phyloP scores from a whole-genome alignment of 805 yeast species.

The Sugiyamaella boreocaroliniensis region DNA sequence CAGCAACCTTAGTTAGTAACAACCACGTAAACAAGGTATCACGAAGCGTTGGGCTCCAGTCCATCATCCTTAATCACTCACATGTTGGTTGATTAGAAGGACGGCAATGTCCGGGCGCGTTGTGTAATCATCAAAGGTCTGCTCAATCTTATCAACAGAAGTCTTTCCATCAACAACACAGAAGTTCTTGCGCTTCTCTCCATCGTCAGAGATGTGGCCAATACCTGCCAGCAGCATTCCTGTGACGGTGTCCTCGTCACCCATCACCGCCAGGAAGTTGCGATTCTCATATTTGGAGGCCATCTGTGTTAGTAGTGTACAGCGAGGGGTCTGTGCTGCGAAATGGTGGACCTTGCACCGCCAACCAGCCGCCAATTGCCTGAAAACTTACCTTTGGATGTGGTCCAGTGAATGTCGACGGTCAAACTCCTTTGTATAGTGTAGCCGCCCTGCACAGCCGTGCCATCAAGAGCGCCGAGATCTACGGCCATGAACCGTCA shows the following conservation, averaged over 20 bases:
- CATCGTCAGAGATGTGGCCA: conserved; percentile 63
- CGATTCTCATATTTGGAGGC: conserved; percentile 51
- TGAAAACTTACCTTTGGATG: background rate
- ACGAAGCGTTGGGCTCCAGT: too few species aligned
- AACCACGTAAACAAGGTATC: background rate
- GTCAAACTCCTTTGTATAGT: background rate
- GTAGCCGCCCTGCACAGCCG: background rate
- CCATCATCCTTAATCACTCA: conserved; percentile 18
- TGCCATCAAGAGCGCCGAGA: background rate
- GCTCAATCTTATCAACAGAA: conserved; percentile 63
- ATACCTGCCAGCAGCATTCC: conserved; percentile 93
- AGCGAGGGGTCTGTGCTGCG: background rate
- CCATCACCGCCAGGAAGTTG: conserved; percentile 83
- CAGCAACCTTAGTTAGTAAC: conserved; percentile 50
- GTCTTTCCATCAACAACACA: conserved; percentile 77
- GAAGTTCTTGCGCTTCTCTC: conserved; percentile 66
- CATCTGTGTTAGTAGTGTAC: background rate
- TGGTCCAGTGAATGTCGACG: background rate
- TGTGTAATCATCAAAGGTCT: conserved; percentile 71
- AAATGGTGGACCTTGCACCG: background rate
- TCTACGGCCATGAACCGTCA: too few species aligned
- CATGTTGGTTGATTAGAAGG: conserved; percentile 83
- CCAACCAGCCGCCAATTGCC: background rate
- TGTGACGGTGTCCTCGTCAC: conserved; percentile 96
- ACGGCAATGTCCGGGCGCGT: conserved; percentile 87